phyloP scores from a whole-genome alignment of 225 moss, liverwort and hornwort genomes.

The Polytrichum commune region DNA sequence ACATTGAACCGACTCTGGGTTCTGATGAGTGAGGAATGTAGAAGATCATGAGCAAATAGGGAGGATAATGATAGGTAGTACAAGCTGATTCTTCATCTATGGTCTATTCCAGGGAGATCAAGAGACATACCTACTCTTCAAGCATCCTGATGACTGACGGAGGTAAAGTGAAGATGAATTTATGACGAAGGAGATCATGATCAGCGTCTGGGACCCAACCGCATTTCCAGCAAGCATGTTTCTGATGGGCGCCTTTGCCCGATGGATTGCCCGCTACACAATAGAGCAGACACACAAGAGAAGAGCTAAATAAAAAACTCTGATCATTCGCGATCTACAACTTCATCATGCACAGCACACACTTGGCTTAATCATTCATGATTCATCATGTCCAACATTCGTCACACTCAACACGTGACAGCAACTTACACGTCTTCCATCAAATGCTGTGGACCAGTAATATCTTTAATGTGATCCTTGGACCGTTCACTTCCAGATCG shows the following conservation, averaged over 20 bases:
- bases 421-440: background rate
- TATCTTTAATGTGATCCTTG: background rate
- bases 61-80: too few relatives aligned
- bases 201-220: constrained; percentile 57
- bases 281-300: constrained; percentile 45
- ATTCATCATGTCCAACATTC: background rate
- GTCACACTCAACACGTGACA: background rate
- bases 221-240: constrained; percentile 74
- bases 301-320: constrained; percentile 46
- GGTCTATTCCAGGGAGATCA: too few relatives aligned
- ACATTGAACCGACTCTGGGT: too few relatives aligned
- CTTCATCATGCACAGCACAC: background rate
- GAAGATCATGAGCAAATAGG: too few relatives aligned
- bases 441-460: background rate
- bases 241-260: constrained; percentile 65
- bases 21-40: too few relatives aligned
- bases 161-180: constrained; percentile 20
- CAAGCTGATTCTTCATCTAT: too few relatives aligned
- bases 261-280: constrained; percentile 60
- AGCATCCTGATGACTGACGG: constrained; percentile 18
- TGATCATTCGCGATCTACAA: constrained; percentile 3
- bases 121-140: constrained; percentile 37
- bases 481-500: background rate
- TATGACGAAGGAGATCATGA: constrained; percentile 23
- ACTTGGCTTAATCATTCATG: background rate